Conservation (phyloP, 768 basidiomycete genomes). For the Dioszegia hungarica region DNA sequence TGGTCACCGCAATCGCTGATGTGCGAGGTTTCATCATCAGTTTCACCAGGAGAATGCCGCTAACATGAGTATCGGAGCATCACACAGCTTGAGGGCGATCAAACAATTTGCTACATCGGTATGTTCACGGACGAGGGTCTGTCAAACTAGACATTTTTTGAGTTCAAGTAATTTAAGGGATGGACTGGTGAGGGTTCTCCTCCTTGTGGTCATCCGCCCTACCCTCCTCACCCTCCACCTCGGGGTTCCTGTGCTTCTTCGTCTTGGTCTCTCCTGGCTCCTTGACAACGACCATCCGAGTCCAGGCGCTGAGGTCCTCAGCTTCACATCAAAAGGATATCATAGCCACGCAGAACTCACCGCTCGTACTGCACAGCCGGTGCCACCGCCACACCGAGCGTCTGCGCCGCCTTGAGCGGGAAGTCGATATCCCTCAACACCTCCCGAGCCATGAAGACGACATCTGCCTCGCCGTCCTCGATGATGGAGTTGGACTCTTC, state of each 20-base stretch:
- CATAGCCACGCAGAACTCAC: slow-evolving; percentile 19
- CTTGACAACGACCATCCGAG: slow-evolving; percentile 33
- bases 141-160: too few species aligned
- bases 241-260: slow-evolving; percentile 5
- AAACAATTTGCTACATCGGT: too few species aligned
- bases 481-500: slow-evolving; percentile 62
- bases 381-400: slow-evolving; percentile 63
- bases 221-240: slow-evolving; percentile 10
- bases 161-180: too few species aligned
- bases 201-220: background rate
- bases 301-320: slow-evolving; percentile 27
- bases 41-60: too few species aligned
- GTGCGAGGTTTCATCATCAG: too few species aligned
- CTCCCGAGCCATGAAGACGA: slow-evolving; percentile 64
- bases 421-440: slow-evolving; percentile 65
- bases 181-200: too few species aligned
- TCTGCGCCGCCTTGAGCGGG: slow-evolving; percentile 59
- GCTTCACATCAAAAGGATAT: too few species aligned
- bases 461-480: slow-evolving; percentile 64
- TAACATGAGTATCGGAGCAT: too few species aligned
- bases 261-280: background rate
- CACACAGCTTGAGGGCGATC: too few species aligned
- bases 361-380: slow-evolving; percentile 64
- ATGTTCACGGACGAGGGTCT: too few species aligned
- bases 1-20: too few species aligned